Conservation (phyloP, 1,284 basidiomycete genomes). For the Heimioporus retisporus region DNA sequence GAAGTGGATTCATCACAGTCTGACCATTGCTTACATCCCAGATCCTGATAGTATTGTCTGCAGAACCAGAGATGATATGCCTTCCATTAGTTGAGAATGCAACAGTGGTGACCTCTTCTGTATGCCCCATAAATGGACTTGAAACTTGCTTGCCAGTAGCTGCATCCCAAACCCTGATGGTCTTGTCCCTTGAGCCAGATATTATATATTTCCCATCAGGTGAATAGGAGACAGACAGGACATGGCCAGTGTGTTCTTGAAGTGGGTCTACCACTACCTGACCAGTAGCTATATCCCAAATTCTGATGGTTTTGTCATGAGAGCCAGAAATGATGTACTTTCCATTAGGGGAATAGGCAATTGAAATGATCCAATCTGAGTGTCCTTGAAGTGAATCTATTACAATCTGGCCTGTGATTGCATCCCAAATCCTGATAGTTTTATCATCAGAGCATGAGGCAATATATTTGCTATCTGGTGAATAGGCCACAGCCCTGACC, state of each 20-base stretch:
- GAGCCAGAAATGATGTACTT: too few species aligned
- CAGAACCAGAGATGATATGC: not conserved
- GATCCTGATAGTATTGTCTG: too few species aligned
- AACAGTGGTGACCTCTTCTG: not conserved
- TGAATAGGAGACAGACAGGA: not conserved
- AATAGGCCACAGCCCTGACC: not conserved
- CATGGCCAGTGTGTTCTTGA: not conserved
- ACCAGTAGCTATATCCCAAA: not conserved
- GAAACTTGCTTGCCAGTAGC: not conserved
- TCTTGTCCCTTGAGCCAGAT: not conserved
- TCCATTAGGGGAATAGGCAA: too few species aligned
- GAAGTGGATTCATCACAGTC: too few species aligned
- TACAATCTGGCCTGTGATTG: too few species aligned
- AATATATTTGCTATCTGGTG: not conserved
- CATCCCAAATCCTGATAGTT: not conserved
- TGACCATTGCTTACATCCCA: too few species aligned
- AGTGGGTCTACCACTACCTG: not conserved
- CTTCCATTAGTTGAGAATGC: not conserved
- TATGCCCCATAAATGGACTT: not conserved
- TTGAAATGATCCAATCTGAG: too few species aligned
- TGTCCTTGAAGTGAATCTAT: too few species aligned
- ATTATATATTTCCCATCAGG: not conserved
- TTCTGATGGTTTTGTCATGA: not conserved
- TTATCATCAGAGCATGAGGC: not conserved
- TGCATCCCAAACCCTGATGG: not conserved